Percentiles rank a stretch among this genome's conserved stretches.
These are phyloP conservation scores for Mediolabrus comicus DNA, from an alignment of 108 stramenopile genomes.

Conservation along the genomic window DNA sequence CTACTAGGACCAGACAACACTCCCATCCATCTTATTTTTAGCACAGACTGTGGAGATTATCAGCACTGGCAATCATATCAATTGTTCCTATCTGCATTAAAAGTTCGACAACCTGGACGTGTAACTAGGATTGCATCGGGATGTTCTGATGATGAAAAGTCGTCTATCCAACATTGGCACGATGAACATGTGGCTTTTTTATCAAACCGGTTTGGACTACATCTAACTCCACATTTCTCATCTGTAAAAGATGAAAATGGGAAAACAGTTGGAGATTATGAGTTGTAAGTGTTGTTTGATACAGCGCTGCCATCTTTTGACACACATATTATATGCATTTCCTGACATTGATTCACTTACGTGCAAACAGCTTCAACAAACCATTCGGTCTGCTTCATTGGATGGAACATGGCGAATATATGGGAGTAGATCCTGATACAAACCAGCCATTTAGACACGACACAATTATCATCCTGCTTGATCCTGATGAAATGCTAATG, in stretches of 20 bases:
- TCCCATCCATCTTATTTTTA: constrained; percentile 38
- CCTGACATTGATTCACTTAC: neutral
- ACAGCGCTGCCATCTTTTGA: neutral
- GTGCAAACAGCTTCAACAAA: constrained; percentile 92
- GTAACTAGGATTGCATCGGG: constrained; percentile 87
- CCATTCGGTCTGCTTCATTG: constrained; percentile 79
- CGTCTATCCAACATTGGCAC: constrained; percentile 17
- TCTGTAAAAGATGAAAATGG: constrained; percentile 30
- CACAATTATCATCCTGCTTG: constrained; percentile 56
- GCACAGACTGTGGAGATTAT: constrained; percentile 76
- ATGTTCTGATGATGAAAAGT: constrained; percentile 29
- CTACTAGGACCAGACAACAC: neutral
- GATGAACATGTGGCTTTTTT: constrained; percentile 41
- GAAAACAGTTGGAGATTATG: constrained; percentile 38
- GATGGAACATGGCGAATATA: constrained; percentile 55
- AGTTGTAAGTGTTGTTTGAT: too few species aligned
- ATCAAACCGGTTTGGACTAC: constrained; percentile 46
- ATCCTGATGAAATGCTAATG: constrained; percentile 71
- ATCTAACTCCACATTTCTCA: constrained; percentile 62
- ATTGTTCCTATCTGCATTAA: constrained; percentile 66
- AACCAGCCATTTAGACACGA: constrained; percentile 44
- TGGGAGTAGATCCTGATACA: constrained; percentile 31
- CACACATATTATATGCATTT: neutral
- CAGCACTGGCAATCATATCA: constrained; percentile 89
- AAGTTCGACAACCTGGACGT: constrained; percentile 65